These are phyloP conservation scores for Hyaloscypha bicolor DNA, from an alignment of 495 filamentous ascomycete species.

Conservation along the genomic window DNA sequence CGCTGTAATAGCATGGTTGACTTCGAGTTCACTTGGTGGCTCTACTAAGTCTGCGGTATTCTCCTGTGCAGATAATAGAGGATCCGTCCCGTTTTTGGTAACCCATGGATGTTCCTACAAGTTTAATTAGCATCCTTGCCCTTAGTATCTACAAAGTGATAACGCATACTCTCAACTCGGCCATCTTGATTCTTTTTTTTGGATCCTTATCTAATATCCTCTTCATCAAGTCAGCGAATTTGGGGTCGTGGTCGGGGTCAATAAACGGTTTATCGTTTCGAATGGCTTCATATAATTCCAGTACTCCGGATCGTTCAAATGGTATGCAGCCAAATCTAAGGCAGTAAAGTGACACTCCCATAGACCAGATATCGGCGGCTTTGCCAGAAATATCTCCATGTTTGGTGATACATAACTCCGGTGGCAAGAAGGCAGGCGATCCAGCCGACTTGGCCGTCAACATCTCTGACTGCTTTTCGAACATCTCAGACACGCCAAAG, in stretches of 20 bases:
- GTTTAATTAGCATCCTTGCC: conserved; percentile 18
- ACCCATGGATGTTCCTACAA: conserved; percentile 91
- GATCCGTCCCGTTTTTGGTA: conserved; percentile 78
- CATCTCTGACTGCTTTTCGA: conserved; percentile 88
- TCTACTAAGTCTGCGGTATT: conserved; percentile 82
- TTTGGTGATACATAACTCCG: conserved; percentile 85
- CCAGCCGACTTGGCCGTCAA: conserved; percentile 91
- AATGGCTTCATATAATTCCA: conserved; percentile 91
- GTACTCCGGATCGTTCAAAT: conserved; percentile 73
- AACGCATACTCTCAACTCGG: conserved; percentile 70
- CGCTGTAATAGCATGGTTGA: conserved; percentile 85
- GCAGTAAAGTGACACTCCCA: conserved; percentile 95
- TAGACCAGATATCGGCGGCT: conserved; percentile 96
- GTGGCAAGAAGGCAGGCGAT: conserved; percentile 92
- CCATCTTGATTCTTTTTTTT: conserved; percentile 77
- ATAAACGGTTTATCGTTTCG: conserved; percentile 57
- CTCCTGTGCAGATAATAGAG: conserved; percentile 77
- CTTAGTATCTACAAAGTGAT: neutral
- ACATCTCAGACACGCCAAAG: conserved; percentile 98
- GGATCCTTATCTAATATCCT: conserved; percentile 78
- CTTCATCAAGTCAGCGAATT: conserved; percentile 68
- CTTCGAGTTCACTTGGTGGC: conserved; percentile 82
- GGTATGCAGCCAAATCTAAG: conserved; percentile 85
- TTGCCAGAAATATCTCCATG: conserved; percentile 88
- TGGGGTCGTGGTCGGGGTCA: conserved; percentile 57